Evolutionary conservation across 345 rosid genomes (phyloP).

Genomic region (Kernera saxatilis): DNA sequence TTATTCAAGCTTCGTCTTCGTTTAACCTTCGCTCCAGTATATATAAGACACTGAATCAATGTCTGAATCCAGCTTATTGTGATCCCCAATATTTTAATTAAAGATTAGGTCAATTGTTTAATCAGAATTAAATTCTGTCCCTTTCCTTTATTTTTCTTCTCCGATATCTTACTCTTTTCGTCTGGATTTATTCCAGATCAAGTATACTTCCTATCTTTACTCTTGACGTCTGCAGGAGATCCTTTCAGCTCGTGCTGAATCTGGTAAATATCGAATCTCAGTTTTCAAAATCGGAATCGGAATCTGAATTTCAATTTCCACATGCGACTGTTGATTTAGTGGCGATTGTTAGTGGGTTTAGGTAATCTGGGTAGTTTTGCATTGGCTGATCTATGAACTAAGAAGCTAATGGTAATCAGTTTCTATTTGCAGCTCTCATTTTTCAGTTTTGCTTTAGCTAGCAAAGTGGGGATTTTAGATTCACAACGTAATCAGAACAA

Average conservation of each 20-base stretch:
- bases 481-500: neutral
- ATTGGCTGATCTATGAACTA: conserved; percentile 9
- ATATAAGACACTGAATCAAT: neutral
- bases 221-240: conserved; percentile 12
- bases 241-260: conserved; percentile 3
- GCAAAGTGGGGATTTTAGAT: neutral
- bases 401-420: neutral
- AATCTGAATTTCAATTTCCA: neutral
- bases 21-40: neutral
- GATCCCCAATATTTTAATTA: neutral
- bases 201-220: neutral
- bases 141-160: neutral
- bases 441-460: neutral
- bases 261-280: conserved; percentile 22
- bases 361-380: conserved; percentile 11
- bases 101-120: neutral
- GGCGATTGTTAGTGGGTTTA: neutral
- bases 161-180: neutral
- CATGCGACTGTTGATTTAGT: neutral
- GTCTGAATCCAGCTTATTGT: conserved; percentile 2
- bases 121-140: neutral
- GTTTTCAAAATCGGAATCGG: neutral
- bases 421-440: neutral
- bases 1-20: conserved; percentile 3
- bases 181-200: conserved; percentile 22